Conservation (phyloP, 306 rosid genomes). For the Medicago truncatula region MtrunA17r5.0-ANR NC_053045.1:14614501-14615000, state of each 20-base stretch:
- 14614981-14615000: not conserved
- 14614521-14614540: conserved; percentile 9
- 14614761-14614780: not conserved
- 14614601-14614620: conserved; percentile 78
- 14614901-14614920: conserved; percentile 87
- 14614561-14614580: conserved; percentile 33
- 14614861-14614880: conserved; percentile 94
- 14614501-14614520: conserved; percentile 1
- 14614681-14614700: conserved; percentile 75
- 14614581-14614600: conserved; percentile 36
- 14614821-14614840: conserved; percentile 92
- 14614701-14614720: not conserved
- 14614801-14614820: conserved; percentile 35
- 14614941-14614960: conserved; percentile 60
- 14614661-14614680: conserved; percentile 84
- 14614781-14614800: conserved; percentile 23
- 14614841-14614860: conserved; percentile 98
- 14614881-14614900: conserved; percentile 95
- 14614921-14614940: conserved; percentile 86
- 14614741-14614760: not conserved
- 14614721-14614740: not conserved
- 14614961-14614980: conserved; percentile 40
- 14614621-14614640: conserved; percentile 94
- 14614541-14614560: conserved; percentile 4
- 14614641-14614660: conserved; percentile 94